Conservation (phyloP, 345 rosid genomes). For the Heritiera fomes region DNA sequence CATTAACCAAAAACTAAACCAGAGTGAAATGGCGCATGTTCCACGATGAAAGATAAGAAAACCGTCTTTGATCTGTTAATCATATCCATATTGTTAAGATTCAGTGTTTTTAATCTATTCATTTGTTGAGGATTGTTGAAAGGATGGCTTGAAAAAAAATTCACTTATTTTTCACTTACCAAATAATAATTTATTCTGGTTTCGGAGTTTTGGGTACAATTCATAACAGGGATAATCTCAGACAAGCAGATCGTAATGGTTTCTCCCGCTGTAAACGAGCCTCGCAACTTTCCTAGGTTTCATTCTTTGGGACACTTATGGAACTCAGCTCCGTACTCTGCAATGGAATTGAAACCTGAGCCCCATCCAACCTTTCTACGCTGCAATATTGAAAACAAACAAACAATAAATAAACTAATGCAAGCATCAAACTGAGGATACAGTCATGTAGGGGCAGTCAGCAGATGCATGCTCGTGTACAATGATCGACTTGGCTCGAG, state of each 20-base stretch:
- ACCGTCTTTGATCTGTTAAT: not conserved
- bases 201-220: too few species aligned
- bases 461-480: not conserved
- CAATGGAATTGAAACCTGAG: constrained; percentile 68
- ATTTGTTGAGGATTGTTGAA: not conserved
- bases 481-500: not conserved
- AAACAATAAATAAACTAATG: not conserved
- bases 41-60: not conserved
- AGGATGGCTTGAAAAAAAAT: too few species aligned
- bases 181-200: too few species aligned
- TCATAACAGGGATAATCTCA: constrained; percentile 11
- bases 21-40: not conserved
- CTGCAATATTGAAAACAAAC: constrained; percentile 34
- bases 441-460: not conserved
- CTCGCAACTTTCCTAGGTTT: constrained; percentile 61
- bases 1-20: not conserved
- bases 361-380: constrained; percentile 57
- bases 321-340: constrained; percentile 76
- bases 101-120: not conserved
- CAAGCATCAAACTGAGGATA: not conserved
- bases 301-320: constrained; percentile 44
- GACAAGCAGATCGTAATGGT: constrained; percentile 76
- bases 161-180: too few species aligned
- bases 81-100: too few species aligned
- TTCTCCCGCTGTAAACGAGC: constrained; percentile 78